These are phyloP conservation scores for Saccharomyces jurei DNA, from an alignment of 805 yeast genomes.

Conservation along the genomic window DNA sequence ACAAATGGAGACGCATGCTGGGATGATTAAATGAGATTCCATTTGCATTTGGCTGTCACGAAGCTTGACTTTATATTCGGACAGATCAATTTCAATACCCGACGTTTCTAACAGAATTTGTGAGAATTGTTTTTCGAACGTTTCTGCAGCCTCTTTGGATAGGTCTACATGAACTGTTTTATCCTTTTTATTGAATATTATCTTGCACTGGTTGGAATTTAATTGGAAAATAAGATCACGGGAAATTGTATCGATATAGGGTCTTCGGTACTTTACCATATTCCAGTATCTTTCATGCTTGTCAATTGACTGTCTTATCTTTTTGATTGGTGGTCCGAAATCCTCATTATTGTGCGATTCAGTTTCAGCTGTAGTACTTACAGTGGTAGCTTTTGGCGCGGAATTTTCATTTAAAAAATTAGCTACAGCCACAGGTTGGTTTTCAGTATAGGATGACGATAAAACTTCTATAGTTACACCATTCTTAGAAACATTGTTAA, in stretches of 20 bases:
- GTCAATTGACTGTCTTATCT: background rate
- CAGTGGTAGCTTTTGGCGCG: background rate
- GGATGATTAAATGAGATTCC: slow-evolving; percentile 9
- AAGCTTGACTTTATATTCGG: slow-evolving; percentile 6
- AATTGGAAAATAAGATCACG: slow-evolving; percentile 37
- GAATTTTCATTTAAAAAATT: background rate
- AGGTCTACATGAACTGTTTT: slow-evolving; percentile 17
- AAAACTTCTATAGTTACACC: slow-evolving; percentile 23
- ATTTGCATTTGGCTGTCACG: slow-evolving; percentile 1
- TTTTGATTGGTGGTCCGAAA: background rate
- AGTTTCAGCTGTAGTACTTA: background rate
- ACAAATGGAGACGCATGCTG: slow-evolving; percentile 16
- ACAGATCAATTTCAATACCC: slow-evolving; percentile 6
- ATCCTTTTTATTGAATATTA: slow-evolving; percentile 26
- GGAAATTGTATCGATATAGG: slow-evolving; percentile 33
- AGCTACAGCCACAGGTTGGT: background rate
- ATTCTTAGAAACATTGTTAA: slow-evolving; percentile 37
- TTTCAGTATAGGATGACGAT: background rate
- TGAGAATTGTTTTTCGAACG: slow-evolving; percentile 2
- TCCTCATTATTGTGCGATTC: slow-evolving; percentile 1
- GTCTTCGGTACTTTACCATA: slow-evolving; percentile 35
- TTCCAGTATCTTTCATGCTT: slow-evolving; percentile 5
- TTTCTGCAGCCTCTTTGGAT: slow-evolving; percentile 2
- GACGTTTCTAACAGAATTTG: background rate
- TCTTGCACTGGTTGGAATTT: slow-evolving; percentile 22